Evolutionary conservation across 257 asterid species (phyloP), one percentile per base, ranked within the genome.

Genomic region (Nicotiana otophora): DNA sequence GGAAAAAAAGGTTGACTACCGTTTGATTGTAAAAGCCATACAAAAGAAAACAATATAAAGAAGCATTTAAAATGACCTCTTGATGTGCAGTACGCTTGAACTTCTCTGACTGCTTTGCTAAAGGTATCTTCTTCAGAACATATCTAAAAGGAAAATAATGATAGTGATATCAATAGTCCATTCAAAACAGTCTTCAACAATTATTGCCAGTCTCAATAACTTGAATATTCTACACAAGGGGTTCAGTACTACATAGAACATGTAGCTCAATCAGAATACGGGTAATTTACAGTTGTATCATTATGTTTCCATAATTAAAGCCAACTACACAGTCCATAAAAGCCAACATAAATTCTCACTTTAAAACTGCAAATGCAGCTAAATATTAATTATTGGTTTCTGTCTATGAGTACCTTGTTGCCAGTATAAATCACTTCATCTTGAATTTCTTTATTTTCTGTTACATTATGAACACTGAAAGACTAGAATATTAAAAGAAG

Each of bases 121-220:
- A 86, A 75, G 90, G 92, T 58, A 94, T 91, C 89, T 96, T 96
- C 94, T 96, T 96, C 69, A 96, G 81, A 78, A 94, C 97, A 53
- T 93, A 96, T 88, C 98, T 96, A 84, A 23, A 66, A 80, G 81
- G 83, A 23, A n/a, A 82, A 75, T 54, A 80, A 81, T 14, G 15
- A 85, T 81, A 26, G 23, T 5, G 16, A 53, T 81, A 55, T 75
- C 85, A 55, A 68, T 34, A 1, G 8, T 17, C 51, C 51, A 66
- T 33, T 66, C 26, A 66, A 66, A 26, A 74, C 26, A 26, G 15
- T 48, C 34, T 31, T 66, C 53, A 67, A 20, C 8, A 33, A 33
- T 33, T 67, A 33, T 67, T 67, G 8, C 28, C 46, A 33, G 15
- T 33, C 23, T 26, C 26, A 23, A 23, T 23, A 23, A 23, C 1